phyloP scores from a whole-genome alignment of 306 rosid genomes.

The Arachis hypogaea region DNA sequence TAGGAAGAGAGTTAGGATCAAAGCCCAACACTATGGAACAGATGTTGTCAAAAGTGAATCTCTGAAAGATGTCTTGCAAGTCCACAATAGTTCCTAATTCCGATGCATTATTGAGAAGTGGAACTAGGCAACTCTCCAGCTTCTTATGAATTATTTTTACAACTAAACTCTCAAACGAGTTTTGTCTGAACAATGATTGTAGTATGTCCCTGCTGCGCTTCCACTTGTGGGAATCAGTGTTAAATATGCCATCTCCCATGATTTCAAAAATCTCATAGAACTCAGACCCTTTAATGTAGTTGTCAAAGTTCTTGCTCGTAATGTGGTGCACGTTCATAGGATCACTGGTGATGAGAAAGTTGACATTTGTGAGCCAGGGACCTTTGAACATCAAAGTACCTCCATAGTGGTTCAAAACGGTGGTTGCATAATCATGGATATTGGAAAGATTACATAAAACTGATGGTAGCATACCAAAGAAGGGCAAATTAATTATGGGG shows the following conservation, averaged over 20 bases:
- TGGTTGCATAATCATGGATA: slow-evolving; percentile 18
- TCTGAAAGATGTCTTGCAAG: slow-evolving; percentile 13
- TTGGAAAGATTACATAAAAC: not conserved
- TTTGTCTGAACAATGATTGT: not conserved
- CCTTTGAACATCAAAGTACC: slow-evolving; percentile 29
- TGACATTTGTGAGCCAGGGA: slow-evolving; percentile 32
- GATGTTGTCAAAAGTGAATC: slow-evolving; percentile 18
- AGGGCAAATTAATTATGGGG: not conserved
- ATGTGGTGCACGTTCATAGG: slow-evolving; percentile 43
- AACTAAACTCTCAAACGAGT: not conserved
- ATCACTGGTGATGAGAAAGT: slow-evolving; percentile 36
- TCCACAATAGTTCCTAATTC: not conserved
- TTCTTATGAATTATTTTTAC: not conserved
- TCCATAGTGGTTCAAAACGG: not conserved
- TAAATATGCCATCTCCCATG: slow-evolving; percentile 26
- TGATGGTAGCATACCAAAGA: slow-evolving; percentile 32
- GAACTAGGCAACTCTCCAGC: not conserved
- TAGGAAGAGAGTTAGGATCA: slow-evolving; percentile 1
- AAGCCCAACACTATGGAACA: not conserved
- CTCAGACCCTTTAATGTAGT: slow-evolving; percentile 18
- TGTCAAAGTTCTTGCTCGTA: slow-evolving; percentile 21
- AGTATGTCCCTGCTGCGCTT: slow-evolving; percentile 9
- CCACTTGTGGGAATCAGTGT: not conserved
- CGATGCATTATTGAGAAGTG: not conserved
- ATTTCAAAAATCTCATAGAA: slow-evolving; percentile 18